phyloP scores from a whole-genome alignment of 2,329 filamentous ascomycete genomes.

The Pseudopithomyces maydicus region DNA sequence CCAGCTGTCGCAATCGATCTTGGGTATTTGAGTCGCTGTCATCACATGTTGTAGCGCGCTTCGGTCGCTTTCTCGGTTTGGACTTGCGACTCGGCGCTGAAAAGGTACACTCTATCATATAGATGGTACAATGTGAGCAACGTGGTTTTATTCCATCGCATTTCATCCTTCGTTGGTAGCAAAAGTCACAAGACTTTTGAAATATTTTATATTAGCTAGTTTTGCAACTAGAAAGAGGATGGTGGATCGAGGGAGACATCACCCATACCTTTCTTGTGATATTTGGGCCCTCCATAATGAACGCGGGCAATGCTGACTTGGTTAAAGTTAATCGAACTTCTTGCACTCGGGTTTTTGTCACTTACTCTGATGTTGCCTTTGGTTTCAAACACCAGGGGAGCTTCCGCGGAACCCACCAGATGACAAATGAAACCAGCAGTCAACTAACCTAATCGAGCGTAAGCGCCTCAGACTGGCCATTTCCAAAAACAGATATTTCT shows the following conservation, averaged over 20 bases:
- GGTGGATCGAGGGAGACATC: constrained; percentile 9
- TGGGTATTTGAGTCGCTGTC: constrained; percentile 10
- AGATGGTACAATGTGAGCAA: constrained; percentile 40
- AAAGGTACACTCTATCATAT: constrained; percentile 26
- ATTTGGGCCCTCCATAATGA: constrained; percentile 12
- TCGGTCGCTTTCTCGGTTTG: constrained; percentile 21
- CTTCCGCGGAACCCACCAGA: constrained; percentile 14
- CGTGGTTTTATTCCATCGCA: constrained; percentile 43
- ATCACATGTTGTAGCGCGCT: constrained; percentile 9
- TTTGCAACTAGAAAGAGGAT: no score
- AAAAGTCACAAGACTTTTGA: constrained; percentile 40
- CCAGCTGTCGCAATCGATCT: constrained; percentile 15
- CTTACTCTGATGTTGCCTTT: not conserved
- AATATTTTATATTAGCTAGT: constrained; percentile 11
- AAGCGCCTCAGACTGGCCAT: not conserved
- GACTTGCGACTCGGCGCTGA: constrained; percentile 26
- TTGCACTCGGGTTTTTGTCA: constrained; percentile 3
- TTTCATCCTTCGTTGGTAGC: constrained; percentile 42
- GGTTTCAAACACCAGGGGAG: not conserved
- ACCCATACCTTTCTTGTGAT: constrained; percentile 16
- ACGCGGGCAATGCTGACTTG: constrained; percentile 7
- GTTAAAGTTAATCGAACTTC: constrained; percentile 1
- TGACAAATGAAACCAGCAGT: constrained; percentile 4
- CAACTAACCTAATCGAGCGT: not conserved
- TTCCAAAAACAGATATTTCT: no score